These are phyloP conservation scores for Barnettozyma pratensis DNA, from an alignment of 805 yeast species.

Conservation along the genomic window DNA sequence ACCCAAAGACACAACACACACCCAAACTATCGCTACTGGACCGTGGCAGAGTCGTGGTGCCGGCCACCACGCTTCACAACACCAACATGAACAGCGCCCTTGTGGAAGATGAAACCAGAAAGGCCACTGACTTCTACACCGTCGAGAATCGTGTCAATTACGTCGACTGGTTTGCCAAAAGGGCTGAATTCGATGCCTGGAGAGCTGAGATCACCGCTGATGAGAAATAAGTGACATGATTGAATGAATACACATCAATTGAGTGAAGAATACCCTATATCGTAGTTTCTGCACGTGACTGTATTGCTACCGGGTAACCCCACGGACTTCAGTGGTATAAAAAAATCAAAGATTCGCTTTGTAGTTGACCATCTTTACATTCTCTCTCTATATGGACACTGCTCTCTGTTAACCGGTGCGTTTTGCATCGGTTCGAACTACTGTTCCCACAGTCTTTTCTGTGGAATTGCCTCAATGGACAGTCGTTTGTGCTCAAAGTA, in stretches of 20 bases:
- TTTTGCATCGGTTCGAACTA: slow-evolving; percentile 5
- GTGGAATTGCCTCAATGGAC: neutral
- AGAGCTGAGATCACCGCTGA: neutral
- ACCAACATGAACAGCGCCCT: slow-evolving; percentile 4
- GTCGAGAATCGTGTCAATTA: slow-evolving; percentile 6
- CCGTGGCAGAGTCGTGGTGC: neutral
- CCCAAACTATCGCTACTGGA: slow-evolving; percentile 3
- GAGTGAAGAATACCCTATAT: too few relatives aligned
- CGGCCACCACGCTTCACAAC: neutral
- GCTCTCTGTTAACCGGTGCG: slow-evolving; percentile 5
- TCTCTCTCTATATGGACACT: neutral
- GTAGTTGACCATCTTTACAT: too few relatives aligned
- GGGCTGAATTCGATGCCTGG: slow-evolving; percentile 8
- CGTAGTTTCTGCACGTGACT: too few relatives aligned
- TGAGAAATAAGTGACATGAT: neutral
- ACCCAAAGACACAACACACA: slow-evolving; percentile 1
- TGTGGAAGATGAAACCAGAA: slow-evolving; percentile 5
- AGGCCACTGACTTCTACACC: slow-evolving; percentile 4
- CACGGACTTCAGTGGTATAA: neutral
- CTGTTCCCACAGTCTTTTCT: neutral
- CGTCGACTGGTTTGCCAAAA: slow-evolving; percentile 7
- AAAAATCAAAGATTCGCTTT: too few relatives aligned
- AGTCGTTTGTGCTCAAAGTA: slow-evolving; percentile 4
- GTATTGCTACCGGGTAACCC: neutral
- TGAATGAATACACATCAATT: too few relatives aligned